Evolutionary conservation across 2,329 filamentous ascomycete species (phyloP).

Genomic region (Hymenoscyphus salicellus): DNA sequence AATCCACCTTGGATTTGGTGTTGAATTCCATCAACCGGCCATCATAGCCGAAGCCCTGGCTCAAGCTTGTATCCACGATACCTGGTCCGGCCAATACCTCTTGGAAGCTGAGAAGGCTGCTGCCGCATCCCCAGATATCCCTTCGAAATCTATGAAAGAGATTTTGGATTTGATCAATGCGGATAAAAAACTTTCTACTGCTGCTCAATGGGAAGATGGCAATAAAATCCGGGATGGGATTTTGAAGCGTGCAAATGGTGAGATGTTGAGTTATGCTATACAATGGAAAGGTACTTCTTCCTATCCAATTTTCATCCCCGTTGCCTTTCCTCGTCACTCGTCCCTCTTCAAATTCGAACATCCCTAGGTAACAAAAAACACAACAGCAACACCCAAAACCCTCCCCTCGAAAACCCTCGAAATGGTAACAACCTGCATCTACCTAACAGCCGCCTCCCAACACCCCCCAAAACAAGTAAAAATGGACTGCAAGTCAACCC

Average conservation of each 20-base stretch:
- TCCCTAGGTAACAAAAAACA: background rate
- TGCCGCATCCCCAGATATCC: conserved; percentile 28
- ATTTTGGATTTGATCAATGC: conserved; percentile 59
- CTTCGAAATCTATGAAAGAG: conserved; percentile 48
- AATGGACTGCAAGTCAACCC: conserved; percentile 57
- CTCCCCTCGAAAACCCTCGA: conserved; percentile 53
- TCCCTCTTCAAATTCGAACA: background rate
- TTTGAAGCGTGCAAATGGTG: conserved; percentile 57
- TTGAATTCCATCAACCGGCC: conserved; percentile 79
- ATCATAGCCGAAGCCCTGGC: conserved; percentile 79
- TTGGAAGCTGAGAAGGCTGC: conserved; percentile 48
- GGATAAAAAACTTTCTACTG: conserved; percentile 54
- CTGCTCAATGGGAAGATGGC: conserved; percentile 50
- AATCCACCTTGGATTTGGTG: conserved; percentile 80
- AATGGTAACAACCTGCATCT: conserved; percentile 66
- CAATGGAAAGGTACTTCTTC: conserved; percentile 45
- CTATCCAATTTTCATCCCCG: background rate
- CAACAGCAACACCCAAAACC: conserved; percentile 47
- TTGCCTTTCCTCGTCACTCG: background rate
- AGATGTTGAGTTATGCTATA: conserved; percentile 60
- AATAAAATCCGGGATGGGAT: conserved; percentile 71
- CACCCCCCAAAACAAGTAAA: conserved; percentile 63
- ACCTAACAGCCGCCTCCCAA: conserved; percentile 52
- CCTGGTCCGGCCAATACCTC: conserved; percentile 55
- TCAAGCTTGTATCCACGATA: conserved; percentile 67